These are phyloP conservation scores for Monosporascus sp. DNA, from an alignment of 2,329 filamentous ascomycete genomes.

Conservation along the genomic window DNA sequence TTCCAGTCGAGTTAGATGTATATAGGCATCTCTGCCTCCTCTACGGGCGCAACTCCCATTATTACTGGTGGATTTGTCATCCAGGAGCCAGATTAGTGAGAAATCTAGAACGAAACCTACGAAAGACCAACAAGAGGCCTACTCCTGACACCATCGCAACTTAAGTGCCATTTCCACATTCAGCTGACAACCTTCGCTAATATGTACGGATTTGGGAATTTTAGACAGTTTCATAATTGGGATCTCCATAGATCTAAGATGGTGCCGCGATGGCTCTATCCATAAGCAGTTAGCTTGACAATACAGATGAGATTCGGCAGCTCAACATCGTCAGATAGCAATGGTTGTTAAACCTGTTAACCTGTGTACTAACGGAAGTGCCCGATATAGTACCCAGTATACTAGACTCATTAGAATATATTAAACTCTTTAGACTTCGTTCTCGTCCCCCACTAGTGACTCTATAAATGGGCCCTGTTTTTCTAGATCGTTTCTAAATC, in stretches of 20 bases:
- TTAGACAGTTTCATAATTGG: background rate
- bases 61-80: too few relatives aligned
- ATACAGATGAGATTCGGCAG: background rate
- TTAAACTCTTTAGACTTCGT: too few relatives aligned
- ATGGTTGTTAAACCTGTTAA: background rate
- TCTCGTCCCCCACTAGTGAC: background rate
- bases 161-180: background rate
- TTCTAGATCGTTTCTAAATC: conserved; percentile 1
- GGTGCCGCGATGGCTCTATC: background rate
- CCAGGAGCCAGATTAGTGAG: too few relatives aligned
- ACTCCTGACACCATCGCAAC: background rate
- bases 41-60: too few relatives aligned
- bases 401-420: too few relatives aligned
- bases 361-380: background rate
- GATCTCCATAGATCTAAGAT: conserved; percentile 1
- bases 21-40: too few relatives aligned
- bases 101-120: too few relatives aligned
- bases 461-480: background rate
- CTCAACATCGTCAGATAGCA: background rate
- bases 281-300: background rate
- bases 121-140: background rate
- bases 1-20: too few relatives aligned
- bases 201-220: background rate
- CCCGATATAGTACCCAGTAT: background rate
- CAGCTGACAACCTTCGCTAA: background rate